Evolutionary conservation across 1,139 yeast species (phyloP), one percentile per base, ranked within the genome.

Genomic region (Diutina sp.): DNA sequence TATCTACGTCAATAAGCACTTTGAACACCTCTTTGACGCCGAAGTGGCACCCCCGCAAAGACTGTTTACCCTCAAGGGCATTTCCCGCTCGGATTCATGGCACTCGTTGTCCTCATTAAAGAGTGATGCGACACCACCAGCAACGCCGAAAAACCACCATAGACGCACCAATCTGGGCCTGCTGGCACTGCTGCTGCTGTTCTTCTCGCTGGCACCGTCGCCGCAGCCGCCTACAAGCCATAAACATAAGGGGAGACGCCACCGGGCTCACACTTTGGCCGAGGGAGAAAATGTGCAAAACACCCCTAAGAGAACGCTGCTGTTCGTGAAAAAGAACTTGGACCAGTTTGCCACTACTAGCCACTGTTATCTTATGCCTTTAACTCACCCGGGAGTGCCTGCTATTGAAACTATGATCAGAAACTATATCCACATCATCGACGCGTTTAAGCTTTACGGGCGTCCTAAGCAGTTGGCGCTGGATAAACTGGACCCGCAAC

Each of bases 361-460:
- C 63, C 78, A 64, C 66, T 69, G 72, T 61, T 81, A 70, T 65
- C 69, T 81, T 59, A 78, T 81, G 73, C 85, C 85, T 1, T 73
- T 72, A 41, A 60, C 77, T 8, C 85, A 81, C 63, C 82, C 84
- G 0, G 82, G 83, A 14, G 84, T 81, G 12, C 69, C 72, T 48
- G 79, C 80, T n/a, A 69, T 76, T 32, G 85, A 81, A 65, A 81
- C 82, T 41, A 80, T 80, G 84, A 70, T 81, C 54, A 69, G 85
- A 58, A 71, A 78, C 63, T 72, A 77, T 57, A 72, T 81, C 54
- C 84, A 82, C 56, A 72, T 79, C 25, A 70, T 80, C 64, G 84
- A 81, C 64, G 69, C 81, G 6, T 81, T 79, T 67, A 76, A 72
- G 62, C 67, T 81, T 54, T 81, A 80, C 61, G 85, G 85, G 1